Evolutionary conservation across 1,284 basidiomycete genomes (phyloP), one percentile per base, ranked within the genome.

Genomic region (Ceratobasidium sp.): DNA sequence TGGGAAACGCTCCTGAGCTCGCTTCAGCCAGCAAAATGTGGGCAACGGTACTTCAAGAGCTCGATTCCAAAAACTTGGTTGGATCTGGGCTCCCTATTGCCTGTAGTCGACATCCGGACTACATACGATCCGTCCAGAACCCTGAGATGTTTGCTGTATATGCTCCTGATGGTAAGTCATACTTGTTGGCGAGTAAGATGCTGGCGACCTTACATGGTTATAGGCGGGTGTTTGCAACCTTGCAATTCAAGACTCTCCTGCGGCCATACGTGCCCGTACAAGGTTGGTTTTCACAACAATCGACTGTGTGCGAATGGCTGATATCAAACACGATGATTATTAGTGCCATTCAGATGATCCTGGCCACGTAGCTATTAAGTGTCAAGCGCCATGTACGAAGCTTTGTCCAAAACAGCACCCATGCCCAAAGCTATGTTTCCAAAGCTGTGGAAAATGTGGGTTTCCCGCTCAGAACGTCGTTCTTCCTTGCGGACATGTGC

Each of bases 311-410:
- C 23, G 6, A n/a, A 12, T 5, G 15, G 7, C 13, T 12, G 42
- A 3, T 61, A 5, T 38, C 20, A 20, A 9, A 52, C 6, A 33
- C 54, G 48, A 10, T 17, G 20, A 68, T n/a, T n/a, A n/a, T 61
- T n/a, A 68, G 90, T 94, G 93, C 79, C 93, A 94, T 81, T 87
- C 89, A 0, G 91, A 92, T 77, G 90, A 91, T 79, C 85, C 86
- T 0, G 85, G 87, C 12, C 92, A 93, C 80, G 66, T 87, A 10
- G 80, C 84, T 0, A 86, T 90, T 0, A 81, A 82, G n/a, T 94
- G 92, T 79, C 83, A 83, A 12, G 86, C 89, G 77, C 84, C 83
- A 0, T 94, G 93, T 80, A 83, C 86, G 26, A 85, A 86, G 50
- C 84, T 90, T 3, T 93, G 91, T 79, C 80, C 84, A 1, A 86